These are phyloP conservation scores for Mycosphaerella sp. DNA, from an alignment of 2,329 filamentous ascomycete species.

Conservation along the genomic window DNA sequence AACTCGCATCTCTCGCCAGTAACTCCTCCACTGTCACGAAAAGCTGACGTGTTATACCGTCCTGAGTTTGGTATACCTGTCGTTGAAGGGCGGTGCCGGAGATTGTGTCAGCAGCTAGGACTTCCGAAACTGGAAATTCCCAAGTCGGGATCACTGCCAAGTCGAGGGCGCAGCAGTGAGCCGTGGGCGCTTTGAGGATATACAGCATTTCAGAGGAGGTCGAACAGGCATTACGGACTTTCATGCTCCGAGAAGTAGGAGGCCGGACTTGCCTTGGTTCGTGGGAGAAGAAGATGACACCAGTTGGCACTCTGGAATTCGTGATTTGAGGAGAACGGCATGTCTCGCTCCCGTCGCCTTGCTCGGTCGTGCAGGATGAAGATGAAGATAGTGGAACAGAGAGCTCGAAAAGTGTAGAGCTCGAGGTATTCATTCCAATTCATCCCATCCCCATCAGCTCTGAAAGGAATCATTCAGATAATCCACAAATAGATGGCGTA, in stretches of 20 bases:
- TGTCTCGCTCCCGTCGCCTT: no score
- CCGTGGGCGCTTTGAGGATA: not conserved
- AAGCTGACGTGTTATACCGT: not conserved
- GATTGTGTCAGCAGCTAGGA: not conserved
- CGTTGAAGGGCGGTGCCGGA: not conserved
- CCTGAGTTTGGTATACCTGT: not conserved
- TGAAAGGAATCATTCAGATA: conserved; percentile 39
- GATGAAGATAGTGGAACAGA: not conserved
- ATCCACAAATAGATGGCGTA: conserved; percentile 38
- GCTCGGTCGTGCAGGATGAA: no score
- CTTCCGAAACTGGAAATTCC: not conserved
- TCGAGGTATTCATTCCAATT: not conserved
- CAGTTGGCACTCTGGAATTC: no score
- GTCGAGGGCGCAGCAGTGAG: not conserved
- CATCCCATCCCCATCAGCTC: conserved; percentile 13
- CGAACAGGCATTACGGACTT: not conserved
- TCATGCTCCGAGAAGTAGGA: no score
- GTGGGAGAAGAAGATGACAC: no score
- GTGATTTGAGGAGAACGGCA: no score
- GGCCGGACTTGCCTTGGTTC: no score
- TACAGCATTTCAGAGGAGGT: not conserved
- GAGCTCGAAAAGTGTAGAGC: not conserved
- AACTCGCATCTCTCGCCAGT: not conserved
- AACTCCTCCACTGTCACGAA: not conserved
- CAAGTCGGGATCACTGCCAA: not conserved